A percentile compares a stretch with the other conserved stretches of the same genome.
These are phyloP conservation scores for Flaveria brownii DNA, from an alignment of 129 eudicot genomes.

Conservation along the genomic window DNA sequence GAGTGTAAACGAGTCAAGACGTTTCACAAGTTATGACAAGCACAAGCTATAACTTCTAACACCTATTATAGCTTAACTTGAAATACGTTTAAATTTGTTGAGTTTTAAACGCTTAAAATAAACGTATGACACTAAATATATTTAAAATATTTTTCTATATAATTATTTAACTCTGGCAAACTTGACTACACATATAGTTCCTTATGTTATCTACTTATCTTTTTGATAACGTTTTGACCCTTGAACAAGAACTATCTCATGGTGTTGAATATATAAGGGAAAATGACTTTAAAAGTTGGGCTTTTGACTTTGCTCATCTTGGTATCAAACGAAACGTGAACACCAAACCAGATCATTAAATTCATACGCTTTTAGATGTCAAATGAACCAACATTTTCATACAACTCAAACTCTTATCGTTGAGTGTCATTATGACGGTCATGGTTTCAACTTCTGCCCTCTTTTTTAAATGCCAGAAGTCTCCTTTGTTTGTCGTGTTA, in stretches of 20 bases:
- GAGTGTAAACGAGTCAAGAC: no score
- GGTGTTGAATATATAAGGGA: neutral
- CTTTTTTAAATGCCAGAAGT: neutral
- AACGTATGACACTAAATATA: no score
- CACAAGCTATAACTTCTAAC: no score
- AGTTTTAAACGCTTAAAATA: no score
- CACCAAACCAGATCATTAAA: constrained; percentile 12
- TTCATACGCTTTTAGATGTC: neutral
- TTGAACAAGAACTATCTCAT: neutral
- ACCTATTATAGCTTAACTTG: no score
- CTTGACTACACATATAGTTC: neutral
- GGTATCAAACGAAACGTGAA: constrained; percentile 5
- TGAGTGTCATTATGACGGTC: neutral
- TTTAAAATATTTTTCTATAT: no score
- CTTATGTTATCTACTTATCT: neutral
- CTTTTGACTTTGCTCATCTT: neutral
- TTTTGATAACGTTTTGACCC: constrained; percentile 1
- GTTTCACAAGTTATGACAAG: no score
- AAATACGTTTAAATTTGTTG: no score
- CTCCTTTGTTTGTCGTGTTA: constrained; percentile 11
- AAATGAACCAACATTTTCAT: constrained; percentile 7
- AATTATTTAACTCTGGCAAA: neutral
- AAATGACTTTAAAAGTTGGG: constrained; percentile 14
- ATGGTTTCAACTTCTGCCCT: neutral
- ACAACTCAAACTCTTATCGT: neutral